Evolutionary conservation across 176 grass and related monocot species (phyloP).

Genomic region (Phoenix dactylifera): DNA sequence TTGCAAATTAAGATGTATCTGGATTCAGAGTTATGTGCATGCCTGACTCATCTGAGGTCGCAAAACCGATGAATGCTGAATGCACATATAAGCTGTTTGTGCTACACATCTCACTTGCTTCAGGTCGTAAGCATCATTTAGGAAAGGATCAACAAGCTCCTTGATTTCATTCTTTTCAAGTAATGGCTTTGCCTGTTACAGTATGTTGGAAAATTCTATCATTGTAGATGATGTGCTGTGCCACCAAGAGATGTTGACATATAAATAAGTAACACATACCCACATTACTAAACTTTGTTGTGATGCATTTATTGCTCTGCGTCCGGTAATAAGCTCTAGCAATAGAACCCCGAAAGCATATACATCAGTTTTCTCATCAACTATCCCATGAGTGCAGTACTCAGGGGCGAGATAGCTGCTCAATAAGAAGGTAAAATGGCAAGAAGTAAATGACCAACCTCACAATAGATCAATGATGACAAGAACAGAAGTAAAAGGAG

Average conservation of each 20-base stretch:
- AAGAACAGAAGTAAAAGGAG: background rate
- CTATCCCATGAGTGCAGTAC: constrained; percentile 69
- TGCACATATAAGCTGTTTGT: constrained; percentile 33
- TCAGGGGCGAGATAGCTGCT: constrained; percentile 62
- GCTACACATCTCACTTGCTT: constrained; percentile 35
- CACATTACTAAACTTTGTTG: constrained; percentile 55
- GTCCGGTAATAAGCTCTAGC: constrained; percentile 62
- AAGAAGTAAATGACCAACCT: too few species aligned
- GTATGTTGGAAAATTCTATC: too few species aligned
- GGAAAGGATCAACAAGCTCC: constrained; percentile 46
- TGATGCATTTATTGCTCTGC: constrained; percentile 37
- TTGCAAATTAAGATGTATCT: too few species aligned
- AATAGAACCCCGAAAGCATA: constrained; percentile 63
- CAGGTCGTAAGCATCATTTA: constrained; percentile 36
- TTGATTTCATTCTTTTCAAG: constrained; percentile 13
- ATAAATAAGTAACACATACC: constrained; percentile 23
- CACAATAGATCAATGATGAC: background rate
- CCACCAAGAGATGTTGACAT: too few species aligned
- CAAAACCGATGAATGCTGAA: constrained; percentile 26
- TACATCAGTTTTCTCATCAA: constrained; percentile 83
- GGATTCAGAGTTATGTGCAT: background rate
- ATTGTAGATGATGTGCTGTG: too few species aligned
- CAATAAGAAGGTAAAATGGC: background rate
- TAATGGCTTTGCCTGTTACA: constrained; percentile 35
- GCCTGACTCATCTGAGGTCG: constrained; percentile 61